phyloP scores from a whole-genome alignment of 345 rosid genomes.

The Ceriops tagal region DNA sequence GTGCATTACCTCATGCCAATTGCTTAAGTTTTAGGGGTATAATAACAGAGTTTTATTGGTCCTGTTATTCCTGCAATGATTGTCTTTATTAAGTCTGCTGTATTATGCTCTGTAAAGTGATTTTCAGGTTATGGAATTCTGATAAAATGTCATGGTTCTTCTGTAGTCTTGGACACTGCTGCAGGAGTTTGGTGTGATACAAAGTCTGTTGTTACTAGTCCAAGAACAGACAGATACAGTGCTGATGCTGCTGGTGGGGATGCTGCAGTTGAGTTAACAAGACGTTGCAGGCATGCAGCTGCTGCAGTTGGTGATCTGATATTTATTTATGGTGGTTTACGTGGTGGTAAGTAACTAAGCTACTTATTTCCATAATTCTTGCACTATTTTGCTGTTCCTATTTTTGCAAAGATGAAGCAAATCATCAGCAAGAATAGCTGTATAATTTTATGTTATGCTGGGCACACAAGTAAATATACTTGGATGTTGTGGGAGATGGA shows the following conservation, averaged over 20 bases:
- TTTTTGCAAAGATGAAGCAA: conserved; percentile 1
- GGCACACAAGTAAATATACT: background rate
- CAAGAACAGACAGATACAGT: conserved; percentile 86
- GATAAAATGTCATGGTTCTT: conserved; percentile 11
- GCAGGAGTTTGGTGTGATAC: conserved; percentile 99
- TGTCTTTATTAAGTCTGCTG: background rate
- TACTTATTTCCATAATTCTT: conserved; percentile 9
- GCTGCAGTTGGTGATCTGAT: conserved; percentile 94
- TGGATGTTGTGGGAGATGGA: background rate
- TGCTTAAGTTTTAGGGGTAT: too few relatives aligned
- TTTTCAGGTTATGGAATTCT: background rate
- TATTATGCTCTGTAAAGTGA: background rate
- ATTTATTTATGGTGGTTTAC: conserved; percentile 95
- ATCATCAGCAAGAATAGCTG: background rate
- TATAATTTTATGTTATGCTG: background rate
- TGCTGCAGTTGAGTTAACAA: conserved; percentile 92
- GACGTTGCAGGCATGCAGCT: conserved; percentile 99
- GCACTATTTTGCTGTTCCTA: background rate
- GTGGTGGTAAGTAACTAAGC: conserved; percentile 71
- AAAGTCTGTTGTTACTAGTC: conserved; percentile 93
- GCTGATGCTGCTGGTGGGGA: conserved; percentile 98
- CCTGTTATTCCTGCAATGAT: background rate
- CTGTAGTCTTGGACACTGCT: conserved; percentile 92
- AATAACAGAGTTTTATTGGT: too few relatives aligned
- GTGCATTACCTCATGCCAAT: too few relatives aligned